Evolutionary conservation across 192 early-diverging fungal genomes (phyloP), one percentile per base, ranked within the genome.

Genomic region (Podila epigama): DNA sequence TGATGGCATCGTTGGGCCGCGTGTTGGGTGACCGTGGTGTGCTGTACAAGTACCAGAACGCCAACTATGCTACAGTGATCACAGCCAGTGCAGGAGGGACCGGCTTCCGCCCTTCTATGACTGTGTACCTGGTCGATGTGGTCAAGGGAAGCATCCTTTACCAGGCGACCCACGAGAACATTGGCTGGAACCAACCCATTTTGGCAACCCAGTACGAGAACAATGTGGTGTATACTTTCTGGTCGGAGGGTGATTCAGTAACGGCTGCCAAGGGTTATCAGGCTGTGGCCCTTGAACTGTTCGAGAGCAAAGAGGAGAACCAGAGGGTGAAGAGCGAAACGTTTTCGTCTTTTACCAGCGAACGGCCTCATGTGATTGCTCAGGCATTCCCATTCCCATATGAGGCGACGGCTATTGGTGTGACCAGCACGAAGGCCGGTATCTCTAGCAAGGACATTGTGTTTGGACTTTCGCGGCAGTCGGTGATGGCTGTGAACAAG

Each of bases 31-130:
- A 98, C 77, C 94, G 98, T 32, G 90, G 88, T 37, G 98, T 99
- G 6, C 88, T 95, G n/a, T 99, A 97, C 91, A 99, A 99, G 81
- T 99, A 98, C 82, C 85, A 98, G 63, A 98, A 96, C 82, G 97
- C 98, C 50, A 93, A 98, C 79, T 65, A 97, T 22, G 69, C 92
- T 37, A 90, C 93, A 0, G 66, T 97, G 16, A 90, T 91, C 40
- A 91, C 96, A 6, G 62, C 84, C 31, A 84, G 62, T 63, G 60
- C 64, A 0, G 53, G 51, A 8, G 51, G 60, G 7, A 63, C 62
- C 5, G 31, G 44, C 9, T 66, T 70, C 13, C 42, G 70, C 2
- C 67, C 81, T 18, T 80, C 79, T 8, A 50, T 96, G 20, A 88
- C 72, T 32, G 54, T 98, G 5, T 95, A 95, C 73, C 58, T 99